A percentile compares a stretch with the other conserved stretches of the same genome.
phyloP scores from a whole-genome alignment of 23 red algal species.

The Chondrus crispus region DNA sequence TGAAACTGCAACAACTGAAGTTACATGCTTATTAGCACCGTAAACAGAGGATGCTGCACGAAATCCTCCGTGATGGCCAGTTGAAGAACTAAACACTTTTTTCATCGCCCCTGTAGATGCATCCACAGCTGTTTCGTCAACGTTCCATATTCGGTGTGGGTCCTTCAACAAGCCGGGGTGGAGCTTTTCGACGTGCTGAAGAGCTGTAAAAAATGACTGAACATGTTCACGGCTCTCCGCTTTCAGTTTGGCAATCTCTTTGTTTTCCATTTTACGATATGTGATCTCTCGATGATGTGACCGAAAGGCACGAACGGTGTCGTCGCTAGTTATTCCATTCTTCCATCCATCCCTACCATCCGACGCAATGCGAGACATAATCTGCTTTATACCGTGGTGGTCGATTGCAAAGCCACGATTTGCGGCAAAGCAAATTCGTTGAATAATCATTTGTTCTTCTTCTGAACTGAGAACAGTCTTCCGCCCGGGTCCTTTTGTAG shows the following conservation, averaged over 20 bases:
- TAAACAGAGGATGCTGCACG: neutral
- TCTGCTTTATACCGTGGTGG: neutral
- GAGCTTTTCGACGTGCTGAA: neutral
- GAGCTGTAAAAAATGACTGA: neutral
- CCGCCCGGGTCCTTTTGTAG: neutral
- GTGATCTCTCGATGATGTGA: neutral
- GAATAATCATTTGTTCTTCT: neutral
- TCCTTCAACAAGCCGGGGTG: neutral
- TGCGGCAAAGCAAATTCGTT: neutral
- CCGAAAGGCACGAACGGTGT: neutral
- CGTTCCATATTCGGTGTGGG: neutral
- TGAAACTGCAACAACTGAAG: neutral
- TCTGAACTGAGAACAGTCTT: neutral
- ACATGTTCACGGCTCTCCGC: neutral
- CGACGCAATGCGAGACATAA: neutral
- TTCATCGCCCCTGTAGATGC: neutral
- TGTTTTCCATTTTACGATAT: slow-evolving; percentile 7
- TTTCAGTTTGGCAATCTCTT: neutral
- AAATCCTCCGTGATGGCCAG: neutral
- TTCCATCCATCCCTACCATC: neutral
- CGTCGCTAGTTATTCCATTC: neutral
- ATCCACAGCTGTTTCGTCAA: neutral
- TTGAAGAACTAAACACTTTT: neutral
- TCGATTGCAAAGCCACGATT: neutral
- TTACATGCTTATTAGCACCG: neutral